A percentile compares a stretch with the other conserved stretches of the same genome.
Evolutionary conservation across 2,329 filamentous ascomycete species (phyloP).

Genomic region (Fusarium globosum): DNA sequence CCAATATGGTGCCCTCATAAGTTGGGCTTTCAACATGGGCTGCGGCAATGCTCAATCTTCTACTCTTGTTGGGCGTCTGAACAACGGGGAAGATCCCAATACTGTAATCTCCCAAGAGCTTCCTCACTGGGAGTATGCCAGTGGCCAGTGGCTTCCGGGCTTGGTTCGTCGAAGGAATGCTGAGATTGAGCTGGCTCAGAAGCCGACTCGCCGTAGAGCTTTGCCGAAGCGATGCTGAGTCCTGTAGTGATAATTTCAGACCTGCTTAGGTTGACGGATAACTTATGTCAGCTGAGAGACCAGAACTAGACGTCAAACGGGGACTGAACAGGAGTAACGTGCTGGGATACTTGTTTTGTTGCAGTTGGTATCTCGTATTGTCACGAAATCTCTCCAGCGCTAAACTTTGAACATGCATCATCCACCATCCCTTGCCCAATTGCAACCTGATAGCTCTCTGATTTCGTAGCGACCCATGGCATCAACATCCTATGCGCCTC

Average conservation of each 20-base stretch:
- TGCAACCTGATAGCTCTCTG: constrained; percentile 12
- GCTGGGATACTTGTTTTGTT: background rate
- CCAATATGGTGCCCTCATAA: constrained; percentile 64
- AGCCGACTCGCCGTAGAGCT: constrained; percentile 15
- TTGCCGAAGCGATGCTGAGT: constrained; percentile 15
- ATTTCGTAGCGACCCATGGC: constrained; percentile 45
- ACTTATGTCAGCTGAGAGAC: background rate
- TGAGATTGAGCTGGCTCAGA: constrained; percentile 54
- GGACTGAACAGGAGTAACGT: background rate
- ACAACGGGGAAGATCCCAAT: constrained; percentile 44
- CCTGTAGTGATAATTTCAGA: background rate
- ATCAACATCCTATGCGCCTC: constrained; percentile 49
- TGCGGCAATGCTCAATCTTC: constrained; percentile 55
- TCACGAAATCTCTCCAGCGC: background rate
- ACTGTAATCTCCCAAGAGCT: constrained; percentile 56
- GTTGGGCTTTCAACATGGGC: constrained; percentile 64
- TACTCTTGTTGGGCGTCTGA: constrained; percentile 46
- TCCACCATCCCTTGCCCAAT: constrained; percentile 29
- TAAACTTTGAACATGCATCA: constrained; percentile 20
- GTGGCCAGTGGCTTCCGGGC: constrained; percentile 53
- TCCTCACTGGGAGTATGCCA: constrained; percentile 59
- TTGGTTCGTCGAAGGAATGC: constrained; percentile 56
- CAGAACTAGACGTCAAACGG: background rate
- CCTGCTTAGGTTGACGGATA: background rate
- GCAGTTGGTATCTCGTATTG: background rate